phyloP scores from a whole-genome alignment of 306 rosid species.

The Cicer judaicum region DNA sequence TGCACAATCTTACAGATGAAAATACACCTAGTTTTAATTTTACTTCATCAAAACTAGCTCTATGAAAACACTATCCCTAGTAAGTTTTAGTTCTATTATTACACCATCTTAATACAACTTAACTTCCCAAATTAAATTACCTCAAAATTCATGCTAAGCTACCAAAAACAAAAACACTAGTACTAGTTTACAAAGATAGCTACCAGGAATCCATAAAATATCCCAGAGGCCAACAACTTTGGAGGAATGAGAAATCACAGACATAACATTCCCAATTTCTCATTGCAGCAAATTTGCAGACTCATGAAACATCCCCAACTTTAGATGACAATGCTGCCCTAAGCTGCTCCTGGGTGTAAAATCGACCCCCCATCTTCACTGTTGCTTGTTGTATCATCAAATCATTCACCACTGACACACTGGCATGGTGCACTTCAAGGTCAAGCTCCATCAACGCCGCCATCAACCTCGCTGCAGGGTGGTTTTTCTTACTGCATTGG shows the following conservation, averaged over 20 bases:
- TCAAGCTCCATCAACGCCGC: constrained; percentile 88
- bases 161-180: constrained; percentile 11
- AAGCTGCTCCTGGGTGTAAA: constrained; percentile 92
- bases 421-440: constrained; percentile 91
- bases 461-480: constrained; percentile 89
- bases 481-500: constrained; percentile 85
- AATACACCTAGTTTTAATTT: constrained; percentile 36
- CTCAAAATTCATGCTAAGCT: constrained; percentile 54
- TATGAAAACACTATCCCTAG: constrained; percentile 44
- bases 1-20: constrained; percentile 38
- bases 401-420: constrained; percentile 88
- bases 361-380: constrained; percentile 83
- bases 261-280: neutral
- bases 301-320: constrained; percentile 58
- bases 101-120: constrained; percentile 44
- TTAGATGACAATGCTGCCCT: constrained; percentile 65
- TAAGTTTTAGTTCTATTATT: constrained; percentile 41
- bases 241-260: constrained; percentile 6
- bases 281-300: constrained; percentile 8
- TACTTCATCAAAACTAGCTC: constrained; percentile 37
- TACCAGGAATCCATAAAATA: constrained; percentile 64
- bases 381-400: constrained; percentile 96
- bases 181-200: constrained; percentile 54
- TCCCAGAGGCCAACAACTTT: constrained; percentile 54
- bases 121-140: constrained; percentile 47